Conservation (phyloP, 208 protist species). For the Trypanosoma theileri region DNA sequence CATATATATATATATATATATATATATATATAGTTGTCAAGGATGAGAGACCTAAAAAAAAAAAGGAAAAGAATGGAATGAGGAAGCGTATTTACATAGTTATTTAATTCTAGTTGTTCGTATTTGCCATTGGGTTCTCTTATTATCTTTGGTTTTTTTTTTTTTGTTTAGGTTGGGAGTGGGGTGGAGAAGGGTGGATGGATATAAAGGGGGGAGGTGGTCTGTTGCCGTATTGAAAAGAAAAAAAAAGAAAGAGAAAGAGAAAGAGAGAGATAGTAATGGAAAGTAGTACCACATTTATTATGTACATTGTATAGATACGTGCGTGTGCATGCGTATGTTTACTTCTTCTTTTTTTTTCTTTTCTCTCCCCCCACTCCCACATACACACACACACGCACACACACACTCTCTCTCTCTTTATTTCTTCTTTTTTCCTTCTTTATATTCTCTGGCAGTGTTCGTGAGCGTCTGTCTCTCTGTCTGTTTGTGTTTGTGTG, state of each 20-base stretch:
- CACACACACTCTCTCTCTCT: not conserved
- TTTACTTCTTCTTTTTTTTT: constrained; percentile 2
- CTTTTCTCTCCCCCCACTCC: not conserved
- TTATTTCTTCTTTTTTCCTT: not conserved
- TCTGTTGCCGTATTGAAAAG: not conserved
- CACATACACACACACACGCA: too few species aligned
- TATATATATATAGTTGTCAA: constrained; percentile 3
- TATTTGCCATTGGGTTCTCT: not conserved
- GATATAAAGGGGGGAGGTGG: too few species aligned
- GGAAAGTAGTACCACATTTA: not conserved
- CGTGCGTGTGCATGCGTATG: constrained; percentile 1
- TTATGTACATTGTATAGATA: not conserved
- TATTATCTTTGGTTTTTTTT: not conserved
- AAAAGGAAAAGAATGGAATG: constrained; percentile 2
- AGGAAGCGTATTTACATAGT: not conserved
- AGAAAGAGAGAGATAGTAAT: not conserved
- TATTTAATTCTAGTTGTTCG: not conserved
- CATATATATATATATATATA: constrained; percentile 1
- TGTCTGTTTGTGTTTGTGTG: not conserved
- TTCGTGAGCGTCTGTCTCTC: not conserved
- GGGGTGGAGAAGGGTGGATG: too few species aligned
- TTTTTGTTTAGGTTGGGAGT: not conserved
- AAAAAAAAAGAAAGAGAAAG: not conserved
- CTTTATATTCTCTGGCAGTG: not conserved
- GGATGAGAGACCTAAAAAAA: not conserved